phyloP scores from a whole-genome alignment of 306 rosid genomes.

The Trifolium fragiferum region DNA sequence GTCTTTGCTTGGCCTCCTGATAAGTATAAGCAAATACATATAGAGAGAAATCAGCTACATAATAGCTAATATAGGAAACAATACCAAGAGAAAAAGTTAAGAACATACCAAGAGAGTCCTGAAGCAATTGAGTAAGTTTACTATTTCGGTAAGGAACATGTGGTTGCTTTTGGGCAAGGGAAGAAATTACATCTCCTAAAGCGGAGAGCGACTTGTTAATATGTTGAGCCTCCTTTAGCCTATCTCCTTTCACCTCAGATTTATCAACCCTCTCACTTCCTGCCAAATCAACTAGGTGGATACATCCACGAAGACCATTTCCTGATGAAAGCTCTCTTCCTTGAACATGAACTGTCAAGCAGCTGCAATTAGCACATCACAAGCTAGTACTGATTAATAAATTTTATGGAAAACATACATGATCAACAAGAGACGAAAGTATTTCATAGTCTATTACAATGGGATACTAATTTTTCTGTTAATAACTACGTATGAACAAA shows the following conservation, averaged over 20 bases:
- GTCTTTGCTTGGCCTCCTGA: conserved; percentile 98
- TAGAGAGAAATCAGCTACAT: conserved; percentile 21
- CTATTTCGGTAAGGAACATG: conserved; percentile 94
- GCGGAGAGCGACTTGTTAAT: conserved; percentile 95
- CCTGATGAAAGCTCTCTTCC: conserved; percentile 81
- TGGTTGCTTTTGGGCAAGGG: conserved; percentile 82
- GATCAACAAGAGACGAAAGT: conserved; percentile 2
- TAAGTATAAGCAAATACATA: conserved; percentile 14
- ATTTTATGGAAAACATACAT: conserved; percentile 34
- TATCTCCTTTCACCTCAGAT: conserved; percentile 87
- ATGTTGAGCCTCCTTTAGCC: conserved; percentile 96
- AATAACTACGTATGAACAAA: not conserved
- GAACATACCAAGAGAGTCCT: conserved; percentile 84
- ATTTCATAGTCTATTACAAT: not conserved
- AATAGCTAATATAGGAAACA: not conserved
- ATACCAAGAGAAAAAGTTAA: not conserved
- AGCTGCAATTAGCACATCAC: conserved; percentile 64
- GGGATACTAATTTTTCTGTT: conserved; percentile 11
- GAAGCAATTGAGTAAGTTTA: conserved; percentile 94
- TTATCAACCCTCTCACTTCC: conserved; percentile 98
- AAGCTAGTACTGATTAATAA: conserved; percentile 29
- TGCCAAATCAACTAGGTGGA: conserved; percentile 93
- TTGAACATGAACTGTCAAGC: conserved; percentile 91
- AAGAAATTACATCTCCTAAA: conserved; percentile 89
- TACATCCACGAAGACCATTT: conserved; percentile 72